Base-by-base conservation (phyloP, 176 grass and related monocot species). In the Oropetium thomaeum region DNA sequence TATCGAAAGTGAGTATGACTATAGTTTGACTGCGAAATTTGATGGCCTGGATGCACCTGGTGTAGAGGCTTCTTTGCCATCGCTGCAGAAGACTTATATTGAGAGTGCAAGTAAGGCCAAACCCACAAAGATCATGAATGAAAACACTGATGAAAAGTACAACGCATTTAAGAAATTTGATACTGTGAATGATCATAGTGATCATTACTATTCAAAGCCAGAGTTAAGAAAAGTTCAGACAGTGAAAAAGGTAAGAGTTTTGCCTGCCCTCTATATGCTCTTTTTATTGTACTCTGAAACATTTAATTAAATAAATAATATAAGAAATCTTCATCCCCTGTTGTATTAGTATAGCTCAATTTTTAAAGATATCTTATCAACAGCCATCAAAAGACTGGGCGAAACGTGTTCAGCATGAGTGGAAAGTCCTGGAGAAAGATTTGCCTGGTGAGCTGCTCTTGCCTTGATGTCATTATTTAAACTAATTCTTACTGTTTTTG, bases 301-400 rank as follows among this genome's bases (percentile, higher is more conserved):
- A 17, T 17, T 47, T 47, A 17, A 47, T 47, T 43, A 43, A 43
- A 43, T 43, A 43, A 43, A 43, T 43, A 43, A 43, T 43, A 13
- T 13, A 43, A 43, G 17, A 48, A 22, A 26, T 74, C 5, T 64
- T 28, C 33, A 39, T 73, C 60, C 23, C 23, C 80, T 85, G 22
- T 13, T 32, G 11, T 57, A 7, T 37, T 78, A 43, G 9, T 61
- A 16, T 10, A 69, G 70, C 32, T 28, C 31, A 17, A 38, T 78
- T 59, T 66, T 82, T 3, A 34, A 38, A 67, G 14, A 57, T 85
- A 34, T 83, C 35, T 3, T 76, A 7, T 85, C 37, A 15, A 83
- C 85, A 97, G 90, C 90, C 93, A 77, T 67, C 85, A 71, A 93
- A 91, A 74, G 85, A 85, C 19, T 97, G 94, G 94, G 77, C 75